Evolutionary conservation across 148 eudicot species (phyloP).

Genomic region (Chenopodium quinoa): DNA sequence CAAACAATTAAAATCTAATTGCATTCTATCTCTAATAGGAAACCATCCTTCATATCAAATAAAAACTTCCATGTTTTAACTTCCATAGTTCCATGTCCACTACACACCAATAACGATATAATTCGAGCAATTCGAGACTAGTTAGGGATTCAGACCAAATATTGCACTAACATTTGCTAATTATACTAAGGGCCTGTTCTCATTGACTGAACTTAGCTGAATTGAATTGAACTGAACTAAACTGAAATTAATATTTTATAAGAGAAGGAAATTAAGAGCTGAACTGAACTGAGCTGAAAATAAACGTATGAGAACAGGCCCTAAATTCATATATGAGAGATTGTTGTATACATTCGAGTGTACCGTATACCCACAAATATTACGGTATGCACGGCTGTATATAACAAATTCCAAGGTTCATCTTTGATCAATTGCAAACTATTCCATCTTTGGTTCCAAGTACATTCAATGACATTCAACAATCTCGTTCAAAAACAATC

Average conservation of each 20-base stretch:
- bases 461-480: neutral
- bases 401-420: neutral
- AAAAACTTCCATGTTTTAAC: neutral
- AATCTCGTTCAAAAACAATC: neutral
- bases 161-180: neutral
- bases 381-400: no score
- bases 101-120: neutral
- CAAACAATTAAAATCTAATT: neutral
- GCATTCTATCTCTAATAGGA: neutral
- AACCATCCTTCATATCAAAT: neutral
- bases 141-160: neutral
- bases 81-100: constrained; percentile 2
- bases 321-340: no score
- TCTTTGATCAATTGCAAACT: neutral
- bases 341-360: no score
- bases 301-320: no score
- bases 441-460: neutral
- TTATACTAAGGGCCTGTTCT: neutral
- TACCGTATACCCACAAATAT: no score
- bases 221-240: no score
- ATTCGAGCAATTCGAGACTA: neutral
- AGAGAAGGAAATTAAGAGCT: no score
- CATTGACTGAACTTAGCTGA: no score
- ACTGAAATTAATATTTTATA: no score
- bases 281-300: no score